A percentile compares a stretch with the other conserved stretches of the same genome.
These are phyloP conservation scores for Russula ochroleuca DNA, from an alignment of 768 basidiomycete species.

Conservation along the genomic window DNA sequence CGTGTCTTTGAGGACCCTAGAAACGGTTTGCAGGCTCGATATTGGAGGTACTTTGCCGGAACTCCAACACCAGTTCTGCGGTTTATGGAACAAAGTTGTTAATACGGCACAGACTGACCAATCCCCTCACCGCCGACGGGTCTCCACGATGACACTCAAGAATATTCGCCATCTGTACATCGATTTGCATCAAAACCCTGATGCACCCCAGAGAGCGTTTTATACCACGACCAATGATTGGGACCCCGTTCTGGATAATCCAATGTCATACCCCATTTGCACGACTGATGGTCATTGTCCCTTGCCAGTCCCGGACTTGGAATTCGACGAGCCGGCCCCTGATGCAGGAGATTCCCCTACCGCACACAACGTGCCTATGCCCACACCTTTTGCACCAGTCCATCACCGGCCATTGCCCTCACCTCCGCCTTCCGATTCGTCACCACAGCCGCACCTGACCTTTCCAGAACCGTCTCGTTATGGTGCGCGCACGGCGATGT, in stretches of 20 bases:
- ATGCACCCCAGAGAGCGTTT: neutral
- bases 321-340: neutral
- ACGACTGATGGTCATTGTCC: neutral
- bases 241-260: neutral
- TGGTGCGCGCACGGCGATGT: no score
- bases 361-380: no score
- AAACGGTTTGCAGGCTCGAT: neutral
- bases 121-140: neutral
- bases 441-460: no score
- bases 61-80: conserved; percentile 1
- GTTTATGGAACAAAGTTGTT: neutral
- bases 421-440: no score
- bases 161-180: conserved; percentile 2
- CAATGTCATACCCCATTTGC: neutral
- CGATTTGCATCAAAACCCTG: neutral
- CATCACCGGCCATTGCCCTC: no score
- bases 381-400: no score
- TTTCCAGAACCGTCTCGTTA: no score
- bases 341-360: no score
- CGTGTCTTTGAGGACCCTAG: neutral
- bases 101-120: neutral
- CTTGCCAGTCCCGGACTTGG: neutral
- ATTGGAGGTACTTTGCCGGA: neutral
- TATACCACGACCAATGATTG: neutral
- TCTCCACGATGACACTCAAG: neutral